These are phyloP conservation scores for Biscogniauxia mediterranea DNA, from an alignment of 2,329 filamentous ascomycete species.

Conservation along the genomic window DNA sequence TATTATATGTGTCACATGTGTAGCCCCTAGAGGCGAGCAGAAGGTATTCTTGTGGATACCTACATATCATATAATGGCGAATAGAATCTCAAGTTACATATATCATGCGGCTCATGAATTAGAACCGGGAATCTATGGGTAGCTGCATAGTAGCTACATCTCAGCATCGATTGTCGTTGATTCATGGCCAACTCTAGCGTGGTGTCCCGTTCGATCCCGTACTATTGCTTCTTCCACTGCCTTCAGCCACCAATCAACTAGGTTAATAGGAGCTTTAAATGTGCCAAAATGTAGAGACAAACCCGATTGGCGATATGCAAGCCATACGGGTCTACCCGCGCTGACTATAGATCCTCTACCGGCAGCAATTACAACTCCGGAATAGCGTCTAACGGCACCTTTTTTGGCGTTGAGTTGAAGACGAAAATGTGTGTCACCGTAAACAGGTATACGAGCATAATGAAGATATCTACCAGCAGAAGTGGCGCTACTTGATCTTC, in stretches of 20 bases:
- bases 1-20: not conserved
- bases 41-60: not conserved
- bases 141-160: not conserved
- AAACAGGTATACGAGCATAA: not conserved
- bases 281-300: too few species aligned
- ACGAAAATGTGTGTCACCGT: not conserved
- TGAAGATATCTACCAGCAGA: not conserved
- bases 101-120: not conserved
- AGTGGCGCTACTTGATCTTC: not conserved
- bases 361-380: not conserved
- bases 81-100: not conserved
- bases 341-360: not conserved
- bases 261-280: not conserved
- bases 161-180: not conserved
- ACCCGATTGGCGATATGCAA: not conserved
- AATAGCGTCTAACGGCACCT: not conserved
- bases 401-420: not conserved
- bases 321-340: not conserved
- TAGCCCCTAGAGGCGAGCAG: too few species aligned
- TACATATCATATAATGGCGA: not conserved
- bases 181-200: not conserved
- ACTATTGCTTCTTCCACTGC: not conserved
- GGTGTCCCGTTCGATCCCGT: not conserved
- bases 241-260: not conserved
- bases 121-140: not conserved